phyloP scores from a whole-genome alignment of 129 eudicot species.

The Heracleum sosnowskyi region DNA sequence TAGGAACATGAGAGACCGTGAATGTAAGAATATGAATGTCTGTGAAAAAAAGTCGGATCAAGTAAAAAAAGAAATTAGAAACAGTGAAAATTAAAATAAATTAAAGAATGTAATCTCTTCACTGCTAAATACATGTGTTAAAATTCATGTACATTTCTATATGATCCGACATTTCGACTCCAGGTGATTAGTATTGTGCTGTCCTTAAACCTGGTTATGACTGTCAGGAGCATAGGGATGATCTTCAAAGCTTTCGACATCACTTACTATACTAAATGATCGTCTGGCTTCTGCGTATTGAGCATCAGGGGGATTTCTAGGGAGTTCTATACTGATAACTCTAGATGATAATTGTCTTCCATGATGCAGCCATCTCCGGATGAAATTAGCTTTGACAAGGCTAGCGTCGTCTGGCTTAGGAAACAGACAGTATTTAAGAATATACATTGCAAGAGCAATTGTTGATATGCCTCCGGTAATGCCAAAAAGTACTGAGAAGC shows the following conservation, averaged over 20 bases:
- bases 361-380: neutral
- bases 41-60: neutral
- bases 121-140: no score
- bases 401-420: neutral
- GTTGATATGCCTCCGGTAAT: slow-evolving; percentile 2
- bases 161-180: neutral
- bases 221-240: neutral
- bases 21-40: neutral
- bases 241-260: neutral
- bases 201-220: neutral
- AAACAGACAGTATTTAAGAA: neutral
- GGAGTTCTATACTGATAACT: neutral
- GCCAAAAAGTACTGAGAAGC: slow-evolving; percentile 5
- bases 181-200: neutral
- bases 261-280: neutral
- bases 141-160: no score
- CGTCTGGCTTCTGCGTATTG: neutral
- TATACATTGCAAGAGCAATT: neutral
- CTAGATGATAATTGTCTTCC: neutral
- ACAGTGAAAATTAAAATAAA: no score
- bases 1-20: neutral
- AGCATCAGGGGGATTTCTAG: neutral
- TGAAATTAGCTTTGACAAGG: neutral
- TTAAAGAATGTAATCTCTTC: no score
- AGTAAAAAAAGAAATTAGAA: no score